Conservation (phyloP, 108 stramenopile genomes). For the Cyclotella sp. region DNA sequence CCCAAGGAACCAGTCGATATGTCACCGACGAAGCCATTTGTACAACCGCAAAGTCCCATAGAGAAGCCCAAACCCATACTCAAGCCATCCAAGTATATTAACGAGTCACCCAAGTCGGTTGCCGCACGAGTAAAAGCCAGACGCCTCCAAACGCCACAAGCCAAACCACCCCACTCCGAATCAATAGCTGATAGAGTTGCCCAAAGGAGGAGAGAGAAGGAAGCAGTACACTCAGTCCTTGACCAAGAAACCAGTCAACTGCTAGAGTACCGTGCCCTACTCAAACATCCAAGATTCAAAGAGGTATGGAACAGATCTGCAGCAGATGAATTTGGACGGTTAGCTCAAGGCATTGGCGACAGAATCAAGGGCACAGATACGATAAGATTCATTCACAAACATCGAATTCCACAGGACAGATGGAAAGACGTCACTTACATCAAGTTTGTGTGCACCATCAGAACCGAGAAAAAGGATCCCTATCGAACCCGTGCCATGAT, state of each 20-base stretch:
- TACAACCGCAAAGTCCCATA: background rate
- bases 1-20: no score
- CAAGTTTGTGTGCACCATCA: conserved; percentile 15
- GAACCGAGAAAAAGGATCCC: conserved; percentile 7
- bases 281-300: conserved; percentile 11
- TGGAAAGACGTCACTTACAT: conserved; percentile 30
- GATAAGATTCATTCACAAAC: conserved; percentile 32
- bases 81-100: conserved; percentile 16
- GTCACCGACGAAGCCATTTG: no score
- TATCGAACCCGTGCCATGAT: conserved; percentile 7
- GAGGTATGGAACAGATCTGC: conserved; percentile 17
- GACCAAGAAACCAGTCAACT: conserved; percentile 36
- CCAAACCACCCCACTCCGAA: background rate
- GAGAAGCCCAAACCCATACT: conserved; percentile 11
- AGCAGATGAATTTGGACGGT: conserved; percentile 25
- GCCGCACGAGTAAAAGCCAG: background rate
- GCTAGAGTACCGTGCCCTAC: conserved; percentile 23
- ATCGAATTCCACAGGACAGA: conserved; percentile 38
- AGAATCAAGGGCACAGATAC: conserved; percentile 16
- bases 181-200: conserved; percentile 14
- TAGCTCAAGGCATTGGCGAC: conserved; percentile 18
- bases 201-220: background rate
- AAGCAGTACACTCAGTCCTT: conserved; percentile 16
- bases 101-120: background rate
- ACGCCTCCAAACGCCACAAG: no score